phyloP scores from a whole-genome alignment of 495 filamentous ascomycete species.

The Xylaria scruposa region DNA sequence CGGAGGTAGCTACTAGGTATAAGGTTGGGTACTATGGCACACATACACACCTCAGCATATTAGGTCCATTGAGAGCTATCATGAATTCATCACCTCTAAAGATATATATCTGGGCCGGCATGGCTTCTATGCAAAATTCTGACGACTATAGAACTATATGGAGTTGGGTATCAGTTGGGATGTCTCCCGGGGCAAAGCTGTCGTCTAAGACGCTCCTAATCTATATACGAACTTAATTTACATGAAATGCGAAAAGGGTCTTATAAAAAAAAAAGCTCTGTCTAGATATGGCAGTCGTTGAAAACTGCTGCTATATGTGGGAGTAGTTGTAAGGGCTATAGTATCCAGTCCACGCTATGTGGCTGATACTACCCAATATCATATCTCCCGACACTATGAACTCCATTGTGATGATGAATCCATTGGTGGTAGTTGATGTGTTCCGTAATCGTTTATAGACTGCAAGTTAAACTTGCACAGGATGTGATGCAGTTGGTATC shows the following conservation, averaged over 20 bases:
- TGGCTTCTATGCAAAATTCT: background rate
- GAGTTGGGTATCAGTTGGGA: slow-evolving; percentile 16
- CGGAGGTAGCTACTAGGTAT: background rate
- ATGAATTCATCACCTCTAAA: background rate
- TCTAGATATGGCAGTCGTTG: background rate
- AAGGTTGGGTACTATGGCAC: background rate
- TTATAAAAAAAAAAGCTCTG: background rate
- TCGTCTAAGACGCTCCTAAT: background rate
- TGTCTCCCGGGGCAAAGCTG: background rate
- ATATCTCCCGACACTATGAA: background rate
- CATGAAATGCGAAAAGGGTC: slow-evolving; percentile 3
- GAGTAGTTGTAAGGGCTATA: background rate
- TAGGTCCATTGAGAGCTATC: background rate
- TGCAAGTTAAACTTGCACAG: slow-evolving; percentile 8
- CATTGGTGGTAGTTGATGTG: background rate
- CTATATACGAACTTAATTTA: slow-evolving; percentile 15
- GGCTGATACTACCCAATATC: background rate
- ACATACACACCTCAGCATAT: background rate
- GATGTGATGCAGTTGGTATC: slow-evolving; percentile 24
- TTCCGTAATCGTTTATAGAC: background rate
- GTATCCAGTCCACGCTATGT: background rate
- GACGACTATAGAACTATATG: slow-evolving; percentile 1
- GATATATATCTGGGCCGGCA: background rate
- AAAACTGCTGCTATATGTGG: background rate
- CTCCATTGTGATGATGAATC: background rate